Conservation (phyloP, 2,329 filamentous ascomycete species). For the Diaporthe citri region DNA sequence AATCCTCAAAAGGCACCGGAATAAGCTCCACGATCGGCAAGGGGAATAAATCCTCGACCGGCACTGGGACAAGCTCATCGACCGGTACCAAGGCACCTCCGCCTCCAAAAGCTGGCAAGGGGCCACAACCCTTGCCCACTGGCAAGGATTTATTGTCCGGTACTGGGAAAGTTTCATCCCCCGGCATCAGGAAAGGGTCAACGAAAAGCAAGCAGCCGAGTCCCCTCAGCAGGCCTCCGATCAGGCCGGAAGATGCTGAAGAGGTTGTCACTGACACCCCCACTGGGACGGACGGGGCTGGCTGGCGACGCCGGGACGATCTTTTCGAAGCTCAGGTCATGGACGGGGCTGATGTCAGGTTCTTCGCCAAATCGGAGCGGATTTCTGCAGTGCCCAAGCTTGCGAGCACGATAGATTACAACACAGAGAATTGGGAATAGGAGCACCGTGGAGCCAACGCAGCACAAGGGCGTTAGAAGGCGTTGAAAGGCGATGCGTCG, state of each 20-base stretch:
- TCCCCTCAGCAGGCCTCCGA: not conserved
- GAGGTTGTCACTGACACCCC: not conserved
- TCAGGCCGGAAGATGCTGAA: not conserved
- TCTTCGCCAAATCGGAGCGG: accelerated
- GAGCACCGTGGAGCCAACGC: not conserved
- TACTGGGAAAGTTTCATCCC: too few relatives aligned
- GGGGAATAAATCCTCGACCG: not conserved
- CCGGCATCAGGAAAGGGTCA: too few relatives aligned
- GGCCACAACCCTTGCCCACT: not conserved
- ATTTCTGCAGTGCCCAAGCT: not conserved
- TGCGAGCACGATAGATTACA: constrained; percentile 2
- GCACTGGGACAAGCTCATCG: not conserved
- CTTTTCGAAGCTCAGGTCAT: not conserved
- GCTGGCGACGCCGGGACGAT: not conserved
- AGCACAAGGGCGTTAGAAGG: not conserved
- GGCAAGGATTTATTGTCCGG: too few relatives aligned
- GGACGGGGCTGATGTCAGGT: not conserved
- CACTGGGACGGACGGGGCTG: not conserved
- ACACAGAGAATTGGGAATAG: not conserved
- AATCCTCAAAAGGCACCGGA: not conserved
- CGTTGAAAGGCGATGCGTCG: not conserved
- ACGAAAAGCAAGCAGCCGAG: not conserved
- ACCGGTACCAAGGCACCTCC: not conserved
- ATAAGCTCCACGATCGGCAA: not conserved
- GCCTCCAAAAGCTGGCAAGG: not conserved